These are phyloP conservation scores for Paulownia fortunei DNA, from an alignment of 257 asterid species.

Conservation along the genomic window DNA sequence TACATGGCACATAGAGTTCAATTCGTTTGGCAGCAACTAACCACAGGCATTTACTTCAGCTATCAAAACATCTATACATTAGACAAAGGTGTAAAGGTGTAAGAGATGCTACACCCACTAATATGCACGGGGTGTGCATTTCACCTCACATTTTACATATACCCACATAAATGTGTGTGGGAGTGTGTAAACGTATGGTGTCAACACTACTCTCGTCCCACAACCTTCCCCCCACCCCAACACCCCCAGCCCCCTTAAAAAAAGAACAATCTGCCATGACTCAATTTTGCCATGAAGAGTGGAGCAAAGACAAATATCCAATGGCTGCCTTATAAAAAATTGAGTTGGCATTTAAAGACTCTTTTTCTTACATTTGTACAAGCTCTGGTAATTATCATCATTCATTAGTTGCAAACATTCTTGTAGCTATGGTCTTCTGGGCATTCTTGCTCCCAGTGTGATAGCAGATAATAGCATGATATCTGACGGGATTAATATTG, in stretches of 20 bases:
- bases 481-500: not conserved
- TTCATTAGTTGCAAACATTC: not conserved
- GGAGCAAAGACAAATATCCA: not conserved
- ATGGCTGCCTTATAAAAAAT: not conserved
- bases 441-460: not conserved
- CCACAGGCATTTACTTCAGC: not conserved
- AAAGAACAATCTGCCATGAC: not conserved
- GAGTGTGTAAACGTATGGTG: too few species aligned
- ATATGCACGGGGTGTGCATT: too few species aligned
- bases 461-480: not conserved
- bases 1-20: not conserved
- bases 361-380: not conserved
- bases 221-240: too few species aligned
- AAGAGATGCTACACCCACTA: too few species aligned
- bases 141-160: too few species aligned
- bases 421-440: not conserved
- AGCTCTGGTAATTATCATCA: not conserved
- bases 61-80: not conserved
- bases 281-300: not conserved
- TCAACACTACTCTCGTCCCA: too few species aligned
- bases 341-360: not conserved
- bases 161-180: too few species aligned
- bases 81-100: too few species aligned
- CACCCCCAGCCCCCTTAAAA: too few species aligned
- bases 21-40: not conserved